These are phyloP conservation scores for Diatrype stigma DNA, from an alignment of 2,329 filamentous ascomycete species.

Conservation along the genomic window DNA sequence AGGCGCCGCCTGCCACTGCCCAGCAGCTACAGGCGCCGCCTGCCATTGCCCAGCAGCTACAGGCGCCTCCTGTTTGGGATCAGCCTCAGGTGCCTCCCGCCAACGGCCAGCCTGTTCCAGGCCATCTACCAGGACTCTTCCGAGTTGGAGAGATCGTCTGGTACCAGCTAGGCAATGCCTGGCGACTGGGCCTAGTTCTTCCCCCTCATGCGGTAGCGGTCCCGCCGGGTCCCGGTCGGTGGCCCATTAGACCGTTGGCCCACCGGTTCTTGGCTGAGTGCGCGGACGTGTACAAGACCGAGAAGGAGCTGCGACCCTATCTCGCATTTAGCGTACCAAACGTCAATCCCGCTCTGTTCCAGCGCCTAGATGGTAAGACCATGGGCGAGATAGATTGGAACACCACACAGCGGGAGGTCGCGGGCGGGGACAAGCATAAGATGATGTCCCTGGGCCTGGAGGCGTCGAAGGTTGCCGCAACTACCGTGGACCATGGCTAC, in stretches of 20 bases:
- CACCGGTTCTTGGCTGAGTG: slow-evolving; percentile 38
- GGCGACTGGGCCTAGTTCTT: slow-evolving; percentile 45
- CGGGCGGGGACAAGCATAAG: slow-evolving; percentile 31
- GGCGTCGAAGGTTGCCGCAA: slow-evolving; percentile 48
- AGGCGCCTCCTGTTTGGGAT: slow-evolving; percentile 5
- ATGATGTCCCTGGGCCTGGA: slow-evolving; percentile 42
- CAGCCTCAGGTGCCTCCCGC: too few species aligned
- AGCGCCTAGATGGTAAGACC: slow-evolving; percentile 31
- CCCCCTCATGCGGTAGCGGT: neutral
- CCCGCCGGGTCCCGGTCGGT: neutral
- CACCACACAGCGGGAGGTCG: slow-evolving; percentile 25
- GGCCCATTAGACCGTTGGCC: slow-evolving; percentile 22
- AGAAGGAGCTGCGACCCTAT: slow-evolving; percentile 44
- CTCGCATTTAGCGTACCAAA: slow-evolving; percentile 47
- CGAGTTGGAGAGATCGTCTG: slow-evolving; percentile 47
- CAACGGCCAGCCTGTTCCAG: slow-evolving; percentile 13
- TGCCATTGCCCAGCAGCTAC: slow-evolving; percentile 9
- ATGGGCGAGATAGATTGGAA: slow-evolving; percentile 43
- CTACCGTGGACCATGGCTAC: slow-evolving; percentile 44
- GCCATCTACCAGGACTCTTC: slow-evolving; percentile 28
- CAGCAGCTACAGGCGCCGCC: slow-evolving; percentile 7
- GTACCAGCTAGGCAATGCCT: slow-evolving; percentile 43
- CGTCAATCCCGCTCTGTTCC: slow-evolving; percentile 29
- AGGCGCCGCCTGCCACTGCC: slow-evolving; percentile 8
- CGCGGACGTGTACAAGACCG: slow-evolving; percentile 33